Conservation (phyloP, 768 basidiomycete species). For the Russula sp. region DNA sequence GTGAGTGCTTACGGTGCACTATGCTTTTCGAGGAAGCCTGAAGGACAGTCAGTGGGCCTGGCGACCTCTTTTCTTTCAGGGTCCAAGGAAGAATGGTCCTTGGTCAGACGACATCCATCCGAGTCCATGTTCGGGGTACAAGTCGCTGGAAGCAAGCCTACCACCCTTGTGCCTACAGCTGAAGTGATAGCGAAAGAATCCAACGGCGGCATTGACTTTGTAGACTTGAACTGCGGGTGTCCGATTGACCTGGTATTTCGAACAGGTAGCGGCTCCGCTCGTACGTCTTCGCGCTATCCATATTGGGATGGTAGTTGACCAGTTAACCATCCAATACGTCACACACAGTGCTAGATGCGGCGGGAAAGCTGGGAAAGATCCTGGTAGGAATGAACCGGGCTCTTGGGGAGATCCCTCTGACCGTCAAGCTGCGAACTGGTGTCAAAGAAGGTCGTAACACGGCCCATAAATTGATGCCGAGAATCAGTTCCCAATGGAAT, state of each 20-base stretch:
- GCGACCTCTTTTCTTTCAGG: constrained; percentile 83
- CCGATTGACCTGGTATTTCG: constrained; percentile 96
- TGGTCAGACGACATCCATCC: constrained; percentile 82
- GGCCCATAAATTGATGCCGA: constrained; percentile 87
- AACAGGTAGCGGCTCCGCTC: constrained; percentile 81
- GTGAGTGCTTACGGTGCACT: constrained; percentile 35
- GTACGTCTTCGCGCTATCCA: constrained; percentile 42
- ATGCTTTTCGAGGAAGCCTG: neutral
- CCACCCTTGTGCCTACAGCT: constrained; percentile 69
- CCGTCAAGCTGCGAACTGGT: constrained; percentile 87
- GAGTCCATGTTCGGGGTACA: constrained; percentile 89
- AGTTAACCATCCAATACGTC: neutral
- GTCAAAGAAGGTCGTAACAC: constrained; percentile 83
- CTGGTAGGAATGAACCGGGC: constrained; percentile 87
- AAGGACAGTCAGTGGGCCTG: constrained; percentile 71
- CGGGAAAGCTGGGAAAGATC: constrained; percentile 79
- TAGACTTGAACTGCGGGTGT: constrained; percentile 94
- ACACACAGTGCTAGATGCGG: constrained; percentile 69
- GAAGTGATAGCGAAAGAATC: constrained; percentile 74
- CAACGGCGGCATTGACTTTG: constrained; percentile 70
- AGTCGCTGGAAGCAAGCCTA: constrained; percentile 83
- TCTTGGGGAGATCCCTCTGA: constrained; percentile 86
- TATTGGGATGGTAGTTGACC: neutral
- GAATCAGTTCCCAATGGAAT: constrained; percentile 52
- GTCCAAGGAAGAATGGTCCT: constrained; percentile 92